These are phyloP conservation scores for Xylariaceae sp. DNA, from an alignment of 2,329 filamentous ascomycete species.

Conservation along the genomic window DNA sequence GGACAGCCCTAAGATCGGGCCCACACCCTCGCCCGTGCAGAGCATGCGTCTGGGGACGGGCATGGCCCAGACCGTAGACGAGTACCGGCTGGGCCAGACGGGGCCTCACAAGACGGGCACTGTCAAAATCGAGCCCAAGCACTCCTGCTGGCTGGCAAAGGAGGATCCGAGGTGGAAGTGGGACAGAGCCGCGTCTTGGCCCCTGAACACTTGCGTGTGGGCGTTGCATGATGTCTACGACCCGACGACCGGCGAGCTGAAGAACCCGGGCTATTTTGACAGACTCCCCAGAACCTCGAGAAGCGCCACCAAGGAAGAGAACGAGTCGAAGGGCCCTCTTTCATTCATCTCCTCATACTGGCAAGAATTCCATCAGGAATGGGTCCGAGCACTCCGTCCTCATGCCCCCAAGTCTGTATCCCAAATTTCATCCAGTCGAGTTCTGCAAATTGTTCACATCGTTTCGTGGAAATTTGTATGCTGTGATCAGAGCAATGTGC, in stretches of 20 bases:
- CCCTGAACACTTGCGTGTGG: conserved; percentile 16
- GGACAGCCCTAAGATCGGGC: conserved; percentile 15
- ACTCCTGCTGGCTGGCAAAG: conserved; percentile 12
- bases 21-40: conserved; percentile 14
- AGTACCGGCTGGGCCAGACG: conserved; percentile 14
- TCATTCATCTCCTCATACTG: conserved; percentile 16
- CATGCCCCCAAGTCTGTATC: conserved; percentile 5
- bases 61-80: conserved; percentile 9
- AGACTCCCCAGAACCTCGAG: conserved; percentile 5
- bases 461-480: no score
- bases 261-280: conserved; percentile 12
- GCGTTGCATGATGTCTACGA: conserved; percentile 18
- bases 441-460: no score
- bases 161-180: conserved; percentile 16
- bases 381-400: conserved; percentile 8
- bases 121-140: conserved; percentile 7
- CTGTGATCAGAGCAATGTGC: no score
- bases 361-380: conserved; percentile 13
- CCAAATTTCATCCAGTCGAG: no score
- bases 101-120: conserved; percentile 15
- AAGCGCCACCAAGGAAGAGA: conserved; percentile 5
- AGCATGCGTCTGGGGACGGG: conserved; percentile 15
- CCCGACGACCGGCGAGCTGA: conserved; percentile 10
- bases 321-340: conserved; percentile 4
- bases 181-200: conserved; percentile 9